Evolutionary conservation across 2,329 filamentous ascomycete species (phyloP).

Genomic region (Epichloe glyceriae): DNA sequence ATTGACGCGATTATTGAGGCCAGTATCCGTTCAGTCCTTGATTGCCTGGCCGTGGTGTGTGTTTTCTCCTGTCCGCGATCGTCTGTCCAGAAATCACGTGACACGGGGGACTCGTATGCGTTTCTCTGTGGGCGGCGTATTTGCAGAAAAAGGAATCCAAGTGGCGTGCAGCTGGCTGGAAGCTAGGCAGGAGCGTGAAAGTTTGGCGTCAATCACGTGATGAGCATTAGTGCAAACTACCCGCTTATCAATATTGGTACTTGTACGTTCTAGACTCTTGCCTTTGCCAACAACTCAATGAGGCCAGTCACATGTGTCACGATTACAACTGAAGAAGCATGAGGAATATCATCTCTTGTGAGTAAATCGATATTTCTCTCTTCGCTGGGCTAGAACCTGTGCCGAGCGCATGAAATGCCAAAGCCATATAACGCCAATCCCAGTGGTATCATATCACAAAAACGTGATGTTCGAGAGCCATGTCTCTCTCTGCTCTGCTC

Average conservation of each 20-base stretch:
- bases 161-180: not conserved
- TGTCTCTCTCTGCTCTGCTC: conserved; percentile 6
- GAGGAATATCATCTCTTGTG: not conserved
- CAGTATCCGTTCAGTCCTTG: conserved; percentile 12
- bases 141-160: not conserved
- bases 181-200: not conserved
- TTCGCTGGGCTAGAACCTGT: not conserved
- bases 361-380: not conserved
- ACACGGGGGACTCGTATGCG: conserved; percentile 1
- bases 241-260: no score
- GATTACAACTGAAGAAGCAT: not conserved
- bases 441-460: conserved; percentile 25
- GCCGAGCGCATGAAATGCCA: not conserved
- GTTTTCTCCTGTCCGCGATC: conserved; percentile 14
- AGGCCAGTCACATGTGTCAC: not conserved
- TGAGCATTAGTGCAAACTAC: not conserved
- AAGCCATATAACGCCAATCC: conserved; percentile 16
- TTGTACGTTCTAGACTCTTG: no score
- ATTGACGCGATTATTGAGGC: conserved; percentile 12
- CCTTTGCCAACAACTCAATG: no score
- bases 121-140: not conserved
- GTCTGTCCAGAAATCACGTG: conserved; percentile 20
- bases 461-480: conserved; percentile 8
- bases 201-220: not conserved
- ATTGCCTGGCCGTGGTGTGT: conserved; percentile 10